Evolutionary conservation across 768 basidiomycete species (phyloP).

Genomic region (Serendipita vermifera): DNA sequence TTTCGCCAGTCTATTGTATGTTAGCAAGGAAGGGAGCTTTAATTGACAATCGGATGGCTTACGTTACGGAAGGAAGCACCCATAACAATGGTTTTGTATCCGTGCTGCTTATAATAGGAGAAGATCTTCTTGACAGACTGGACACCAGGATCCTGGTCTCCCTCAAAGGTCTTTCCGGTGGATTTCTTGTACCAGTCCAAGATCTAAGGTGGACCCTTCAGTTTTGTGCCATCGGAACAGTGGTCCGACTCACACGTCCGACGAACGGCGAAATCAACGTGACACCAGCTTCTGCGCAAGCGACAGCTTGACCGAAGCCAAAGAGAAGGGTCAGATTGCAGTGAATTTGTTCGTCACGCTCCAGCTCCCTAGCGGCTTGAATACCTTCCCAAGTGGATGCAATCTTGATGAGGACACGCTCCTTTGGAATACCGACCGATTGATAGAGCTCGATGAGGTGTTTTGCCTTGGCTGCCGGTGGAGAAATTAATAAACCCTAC

Average conservation of each 20-base stretch:
- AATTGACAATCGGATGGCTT: conserved; percentile 21
- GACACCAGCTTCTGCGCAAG: conserved; percentile 95
- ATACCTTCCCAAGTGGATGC: conserved; percentile 99
- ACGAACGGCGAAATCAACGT: conserved; percentile 99
- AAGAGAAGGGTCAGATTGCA: conserved; percentile 99
- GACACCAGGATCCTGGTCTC: conserved; percentile 92
- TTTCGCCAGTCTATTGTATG: conserved; percentile 59
- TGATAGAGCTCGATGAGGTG: conserved; percentile 86
- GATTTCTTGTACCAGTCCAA: conserved; percentile 98
- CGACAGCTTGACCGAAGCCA: conserved; percentile 97
- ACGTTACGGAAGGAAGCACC: conserved; percentile 99
- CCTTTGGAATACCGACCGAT: conserved; percentile 83
- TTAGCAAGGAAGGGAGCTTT: neutral
- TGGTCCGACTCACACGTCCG: conserved; percentile 58
- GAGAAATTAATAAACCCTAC: conserved; percentile 9
- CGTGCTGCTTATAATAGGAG: conserved; percentile 99
- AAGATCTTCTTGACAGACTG: conserved; percentile 91
- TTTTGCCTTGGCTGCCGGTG: conserved; percentile 25
- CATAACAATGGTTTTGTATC: conserved; percentile 99
- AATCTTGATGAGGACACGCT: conserved; percentile 97
- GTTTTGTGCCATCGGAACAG: conserved; percentile 13
- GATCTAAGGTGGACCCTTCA: conserved; percentile 42
- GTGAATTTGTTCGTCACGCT: conserved; percentile 85
- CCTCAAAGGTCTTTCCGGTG: conserved; percentile 73
- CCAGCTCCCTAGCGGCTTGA: conserved; percentile 94